These are phyloP conservation scores for Pythium brachiatum DNA, from an alignment of 352 stramenopile genomes.

Conservation along the genomic window DNA sequence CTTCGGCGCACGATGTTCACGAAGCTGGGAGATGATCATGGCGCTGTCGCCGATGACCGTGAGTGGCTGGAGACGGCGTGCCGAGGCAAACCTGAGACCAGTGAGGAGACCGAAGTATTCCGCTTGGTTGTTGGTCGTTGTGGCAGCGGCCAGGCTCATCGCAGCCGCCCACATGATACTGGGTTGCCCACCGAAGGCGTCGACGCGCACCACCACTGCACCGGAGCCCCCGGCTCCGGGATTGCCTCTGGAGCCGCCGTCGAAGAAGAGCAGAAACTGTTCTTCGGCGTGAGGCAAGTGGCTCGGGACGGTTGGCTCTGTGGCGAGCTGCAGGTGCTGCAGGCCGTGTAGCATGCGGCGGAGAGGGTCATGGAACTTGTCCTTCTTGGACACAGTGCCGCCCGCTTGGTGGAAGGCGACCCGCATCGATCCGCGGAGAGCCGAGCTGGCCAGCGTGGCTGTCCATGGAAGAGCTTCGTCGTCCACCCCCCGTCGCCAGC, in stretches of 20 bases:
- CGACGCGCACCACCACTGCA: background rate
- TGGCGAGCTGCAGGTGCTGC: background rate
- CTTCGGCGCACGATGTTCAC: background rate
- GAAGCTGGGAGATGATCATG: background rate
- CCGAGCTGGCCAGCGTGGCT: background rate
- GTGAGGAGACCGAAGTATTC: background rate
- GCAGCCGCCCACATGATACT: background rate
- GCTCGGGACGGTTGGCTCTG: too few species aligned
- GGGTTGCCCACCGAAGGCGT: background rate
- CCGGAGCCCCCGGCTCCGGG: background rate
- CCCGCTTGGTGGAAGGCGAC: background rate
- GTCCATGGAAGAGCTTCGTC: background rate
- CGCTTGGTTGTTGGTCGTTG: constrained; percentile 2
- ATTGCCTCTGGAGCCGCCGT: background rate
- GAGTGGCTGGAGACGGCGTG: background rate
- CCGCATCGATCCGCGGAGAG: background rate
- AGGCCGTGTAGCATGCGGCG: background rate
- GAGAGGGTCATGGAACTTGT: background rate
- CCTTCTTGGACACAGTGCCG: background rate
- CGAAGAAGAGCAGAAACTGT: constrained; percentile 3
- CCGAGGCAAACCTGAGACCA: background rate
- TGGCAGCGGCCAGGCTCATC: background rate
- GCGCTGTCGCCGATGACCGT: constrained; percentile 1
- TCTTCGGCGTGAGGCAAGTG: too few species aligned
- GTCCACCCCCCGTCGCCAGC: background rate